Evolutionary conservation across 805 yeast species (phyloP).

Genomic region (Soucietia sequanensis): DNA sequence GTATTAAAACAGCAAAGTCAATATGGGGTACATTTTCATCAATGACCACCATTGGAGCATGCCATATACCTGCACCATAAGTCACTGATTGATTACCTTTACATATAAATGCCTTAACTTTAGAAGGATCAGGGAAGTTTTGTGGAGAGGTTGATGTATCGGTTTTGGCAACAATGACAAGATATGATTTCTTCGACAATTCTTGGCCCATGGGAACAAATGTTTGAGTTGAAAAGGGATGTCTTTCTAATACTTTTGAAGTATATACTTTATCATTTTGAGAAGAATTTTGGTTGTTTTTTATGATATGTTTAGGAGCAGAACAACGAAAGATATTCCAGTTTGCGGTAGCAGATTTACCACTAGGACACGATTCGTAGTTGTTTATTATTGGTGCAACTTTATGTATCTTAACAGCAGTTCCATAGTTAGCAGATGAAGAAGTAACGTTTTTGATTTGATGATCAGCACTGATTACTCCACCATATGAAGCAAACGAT

Average conservation of each 20-base stretch:
- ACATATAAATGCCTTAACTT: slow-evolving; percentile 68
- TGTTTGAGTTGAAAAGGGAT: slow-evolving; percentile 85
- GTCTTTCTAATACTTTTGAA: slow-evolving; percentile 80
- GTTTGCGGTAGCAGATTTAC: slow-evolving; percentile 54
- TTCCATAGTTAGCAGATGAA: slow-evolving; percentile 84
- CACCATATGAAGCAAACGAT: slow-evolving; percentile 67
- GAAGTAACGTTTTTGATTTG: slow-evolving; percentile 50
- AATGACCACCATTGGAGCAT: slow-evolving; percentile 92
- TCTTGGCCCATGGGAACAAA: slow-evolving; percentile 84
- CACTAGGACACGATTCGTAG: slow-evolving; percentile 47
- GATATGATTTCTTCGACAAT: slow-evolving; percentile 49
- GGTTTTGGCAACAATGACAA: slow-evolving; percentile 77
- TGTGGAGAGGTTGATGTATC: slow-evolving; percentile 30
- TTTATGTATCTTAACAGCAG: slow-evolving; percentile 74
- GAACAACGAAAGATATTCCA: slow-evolving; percentile 84
- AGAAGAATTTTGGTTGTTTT: slow-evolving; percentile 10
- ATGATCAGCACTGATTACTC: slow-evolving; percentile 74
- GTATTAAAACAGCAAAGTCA: slow-evolving; percentile 87
- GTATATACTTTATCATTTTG: slow-evolving; percentile 38
- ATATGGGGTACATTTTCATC: slow-evolving; percentile 48
- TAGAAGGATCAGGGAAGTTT: slow-evolving; percentile 58
- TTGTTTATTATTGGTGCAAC: slow-evolving; percentile 67
- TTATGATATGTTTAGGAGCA: slow-evolving; percentile 65
- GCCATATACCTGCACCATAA: slow-evolving; percentile 86
- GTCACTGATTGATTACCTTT: slow-evolving; percentile 87